Evolutionary conservation across 2,329 filamentous ascomycete species (phyloP).

Genomic region (Dothiorella sarmentorum): DNA sequence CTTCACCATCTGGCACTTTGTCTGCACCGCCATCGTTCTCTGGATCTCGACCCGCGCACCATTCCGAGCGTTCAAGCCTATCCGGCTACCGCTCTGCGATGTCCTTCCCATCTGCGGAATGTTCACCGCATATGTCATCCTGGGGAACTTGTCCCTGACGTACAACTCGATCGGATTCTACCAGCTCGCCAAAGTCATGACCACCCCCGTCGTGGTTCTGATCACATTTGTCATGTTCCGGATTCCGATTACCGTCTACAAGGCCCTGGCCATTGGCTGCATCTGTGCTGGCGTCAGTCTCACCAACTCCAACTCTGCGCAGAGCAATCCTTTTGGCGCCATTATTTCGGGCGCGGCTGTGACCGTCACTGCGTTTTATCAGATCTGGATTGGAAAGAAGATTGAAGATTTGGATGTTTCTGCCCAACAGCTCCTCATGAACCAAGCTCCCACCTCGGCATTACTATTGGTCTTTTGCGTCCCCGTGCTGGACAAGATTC

Average conservation of each 20-base stretch:
- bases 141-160: constrained; percentile 46
- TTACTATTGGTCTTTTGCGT: constrained; percentile 42
- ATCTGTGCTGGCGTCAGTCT: constrained; percentile 45
- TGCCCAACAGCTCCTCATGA: constrained; percentile 44
- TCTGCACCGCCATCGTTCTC: constrained; percentile 43
- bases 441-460: constrained; percentile 46
- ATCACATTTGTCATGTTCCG: constrained; percentile 45
- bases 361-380: constrained; percentile 45
- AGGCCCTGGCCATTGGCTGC: constrained; percentile 40
- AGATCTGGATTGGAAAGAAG: constrained; percentile 50
- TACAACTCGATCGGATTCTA: constrained; percentile 49
- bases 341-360: constrained; percentile 44
- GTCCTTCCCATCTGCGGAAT: constrained; percentile 47
- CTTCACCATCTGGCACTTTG: constrained; percentile 49
- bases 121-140: constrained; percentile 47
- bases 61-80: constrained; percentile 45
- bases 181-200: constrained; percentile 49
- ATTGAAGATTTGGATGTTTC: constrained; percentile 46
- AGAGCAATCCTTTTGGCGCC: constrained; percentile 41
- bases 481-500: constrained; percentile 44
- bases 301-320: constrained; percentile 42
- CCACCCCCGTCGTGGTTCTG: constrained; percentile 45
- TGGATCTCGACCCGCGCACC: constrained; percentile 41
- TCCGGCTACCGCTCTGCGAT: constrained; percentile 42
- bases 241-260: constrained; percentile 41